Conservation (phyloP, 306 rosid species). For the Prunus mongolica region DNA sequence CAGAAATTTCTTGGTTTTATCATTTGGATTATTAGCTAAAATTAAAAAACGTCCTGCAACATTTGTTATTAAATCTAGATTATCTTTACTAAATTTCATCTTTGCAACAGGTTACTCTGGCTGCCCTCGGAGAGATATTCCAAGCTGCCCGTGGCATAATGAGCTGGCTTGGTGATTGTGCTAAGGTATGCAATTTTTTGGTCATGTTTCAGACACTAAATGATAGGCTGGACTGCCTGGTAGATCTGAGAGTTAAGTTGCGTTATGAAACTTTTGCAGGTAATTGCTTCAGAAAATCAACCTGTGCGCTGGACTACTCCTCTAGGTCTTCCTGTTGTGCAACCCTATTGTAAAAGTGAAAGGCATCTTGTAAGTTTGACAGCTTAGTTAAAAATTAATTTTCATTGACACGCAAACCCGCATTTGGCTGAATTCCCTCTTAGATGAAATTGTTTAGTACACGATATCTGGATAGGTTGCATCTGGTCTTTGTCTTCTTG, state of each 20-base stretch:
- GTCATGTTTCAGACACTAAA: slow-evolving; percentile 7
- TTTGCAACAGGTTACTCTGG: slow-evolving; percentile 62
- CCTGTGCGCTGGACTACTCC: slow-evolving; percentile 91
- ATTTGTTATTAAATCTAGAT: background rate
- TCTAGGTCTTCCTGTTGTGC: slow-evolving; percentile 89
- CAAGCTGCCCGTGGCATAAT: slow-evolving; percentile 83
- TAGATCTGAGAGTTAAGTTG: slow-evolving; percentile 9
- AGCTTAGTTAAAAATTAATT: background rate
- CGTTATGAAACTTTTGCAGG: slow-evolving; percentile 38
- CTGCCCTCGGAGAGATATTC: slow-evolving; percentile 91
- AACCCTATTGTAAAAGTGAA: slow-evolving; percentile 72
- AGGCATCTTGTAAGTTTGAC: slow-evolving; percentile 63
- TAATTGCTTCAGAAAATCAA: slow-evolving; percentile 71
- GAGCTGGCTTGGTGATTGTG: slow-evolving; percentile 94
- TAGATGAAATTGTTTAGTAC: background rate
- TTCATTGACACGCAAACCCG: background rate
- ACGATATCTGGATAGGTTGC: background rate
- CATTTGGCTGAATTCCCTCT: background rate
- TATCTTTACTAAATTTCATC: slow-evolving; percentile 3
- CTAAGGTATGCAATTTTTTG: slow-evolving; percentile 45
- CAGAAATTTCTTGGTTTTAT: slow-evolving; percentile 1
- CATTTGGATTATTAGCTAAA: background rate
- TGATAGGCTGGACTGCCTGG: slow-evolving; percentile 3
- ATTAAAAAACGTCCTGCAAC: background rate
- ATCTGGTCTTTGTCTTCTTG: too few species aligned